A percentile compares a stretch with the other conserved stretches of the same genome.
These are phyloP conservation scores for Penicillium antarcticum DNA, from an alignment of 495 filamentous ascomycete species.

Conservation along the genomic window DNA sequence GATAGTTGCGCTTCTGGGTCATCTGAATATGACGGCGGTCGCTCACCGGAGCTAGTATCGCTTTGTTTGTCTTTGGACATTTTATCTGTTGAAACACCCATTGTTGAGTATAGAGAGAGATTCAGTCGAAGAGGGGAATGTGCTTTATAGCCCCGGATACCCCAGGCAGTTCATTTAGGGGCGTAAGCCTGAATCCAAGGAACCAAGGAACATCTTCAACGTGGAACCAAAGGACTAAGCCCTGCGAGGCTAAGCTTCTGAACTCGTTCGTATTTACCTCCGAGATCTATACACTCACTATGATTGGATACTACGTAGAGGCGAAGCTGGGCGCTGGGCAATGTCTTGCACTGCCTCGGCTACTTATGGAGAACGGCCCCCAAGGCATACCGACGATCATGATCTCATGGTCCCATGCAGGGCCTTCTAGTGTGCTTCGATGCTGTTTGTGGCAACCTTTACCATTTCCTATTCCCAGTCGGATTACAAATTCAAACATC, in stretches of 20 bases:
- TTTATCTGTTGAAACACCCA: constrained; percentile 12
- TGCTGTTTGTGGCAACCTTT: neutral
- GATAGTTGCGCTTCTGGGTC: constrained; percentile 2
- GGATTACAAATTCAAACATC: too few species aligned
- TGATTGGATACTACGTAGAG: neutral
- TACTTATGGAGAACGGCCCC: neutral
- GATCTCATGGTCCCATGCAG: neutral
- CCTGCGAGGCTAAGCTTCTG: neutral
- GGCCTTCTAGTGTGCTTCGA: neutral
- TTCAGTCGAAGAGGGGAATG: neutral
- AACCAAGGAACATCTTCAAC: too few species aligned
- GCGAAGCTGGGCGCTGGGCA: constrained; percentile 1
- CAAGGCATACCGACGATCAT: neutral
- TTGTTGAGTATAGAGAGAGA: constrained; percentile 3
- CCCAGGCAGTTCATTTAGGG: too few species aligned
- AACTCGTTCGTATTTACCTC: neutral
- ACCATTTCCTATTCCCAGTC: neutral
- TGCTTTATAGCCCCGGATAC: neutral
- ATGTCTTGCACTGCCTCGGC: constrained; percentile 3
- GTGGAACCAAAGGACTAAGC: neutral
- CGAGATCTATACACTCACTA: neutral
- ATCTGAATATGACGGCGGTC: constrained; percentile 17
- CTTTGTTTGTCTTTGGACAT: constrained; percentile 12
- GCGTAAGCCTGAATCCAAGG: too few species aligned
- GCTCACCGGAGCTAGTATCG: constrained; percentile 2